Base-by-base conservation (phyloP, 1,284 basidiomycete genomes). In the Trametes pubescens region DNA sequence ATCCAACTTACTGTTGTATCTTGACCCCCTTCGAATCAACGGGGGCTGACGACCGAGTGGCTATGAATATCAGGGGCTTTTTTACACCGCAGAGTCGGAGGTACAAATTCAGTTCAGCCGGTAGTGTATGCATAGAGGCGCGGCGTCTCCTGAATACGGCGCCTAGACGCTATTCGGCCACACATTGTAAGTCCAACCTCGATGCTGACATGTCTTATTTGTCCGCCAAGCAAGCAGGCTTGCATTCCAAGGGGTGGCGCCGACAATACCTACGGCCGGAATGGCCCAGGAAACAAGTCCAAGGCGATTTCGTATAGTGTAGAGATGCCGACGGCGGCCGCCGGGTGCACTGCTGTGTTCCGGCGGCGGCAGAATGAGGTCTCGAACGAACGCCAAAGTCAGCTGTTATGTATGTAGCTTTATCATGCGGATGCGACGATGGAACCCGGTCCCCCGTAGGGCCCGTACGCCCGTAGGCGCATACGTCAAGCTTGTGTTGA, bases 401-500 rank as follows among this genome's bases (percentile, higher is more conserved):
- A 51, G 51, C 51, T 51, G 51, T n/a, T 18, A 35, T 35, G 34
- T 13, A 6, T 35, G 34, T 13, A 51, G n/a, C 34, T 35, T 51
- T 35, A 51, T 51, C 35, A 35, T 35, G n/a, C 35, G 32, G 10
- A 8, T 3, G 7, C 24, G 16, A 29, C 18, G 49, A 51, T 51
- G 51, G 34, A 51, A 51, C 10, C 32, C 51, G 51, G 34, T 37
- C 21, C 51, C 18, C 44, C 44, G 44, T 9, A 22, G 16, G 21
- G 18, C 4, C 44, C 44, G 40, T 43, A 9, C 46, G 24, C 16
- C n/a, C 43, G 43, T 21, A 47, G 24, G 44, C 51, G 11, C 18
- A 13, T 38, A 38, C 21, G 51, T 51, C 32, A 51, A 52, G 8
- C 16, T 26, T 37, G 51, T 16, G 51, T 51, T 16, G 37, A 52